These are phyloP conservation scores for Annona cherimola DNA, from an alignment of 164 flowering plant genomes.

Conservation along the genomic window DNA sequence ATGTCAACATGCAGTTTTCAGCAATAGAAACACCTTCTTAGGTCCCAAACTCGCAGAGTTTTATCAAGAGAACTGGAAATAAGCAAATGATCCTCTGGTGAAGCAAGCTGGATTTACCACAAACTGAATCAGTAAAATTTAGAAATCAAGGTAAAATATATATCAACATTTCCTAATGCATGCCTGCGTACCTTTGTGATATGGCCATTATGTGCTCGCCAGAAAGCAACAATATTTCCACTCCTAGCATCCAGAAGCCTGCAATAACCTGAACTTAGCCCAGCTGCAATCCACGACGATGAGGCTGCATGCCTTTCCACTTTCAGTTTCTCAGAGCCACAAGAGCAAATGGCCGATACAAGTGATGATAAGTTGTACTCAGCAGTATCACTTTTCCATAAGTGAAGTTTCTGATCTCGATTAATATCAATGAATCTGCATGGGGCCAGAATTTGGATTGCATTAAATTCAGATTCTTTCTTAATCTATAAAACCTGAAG, in stretches of 20 bases:
- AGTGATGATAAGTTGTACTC: slow-evolving; percentile 70
- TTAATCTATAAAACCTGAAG: not conserved
- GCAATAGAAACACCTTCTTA: slow-evolving; percentile 54
- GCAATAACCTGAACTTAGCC: slow-evolving; percentile 79
- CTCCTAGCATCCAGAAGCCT: slow-evolving; percentile 77
- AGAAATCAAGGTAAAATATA: not conserved
- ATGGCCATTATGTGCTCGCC: slow-evolving; percentile 97
- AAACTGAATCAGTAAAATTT: not conserved
- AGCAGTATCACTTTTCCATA: slow-evolving; percentile 72
- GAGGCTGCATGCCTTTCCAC: slow-evolving; percentile 31
- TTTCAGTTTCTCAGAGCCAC: slow-evolving; percentile 50
- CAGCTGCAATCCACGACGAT: slow-evolving; percentile 81
- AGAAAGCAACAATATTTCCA: slow-evolving; percentile 65
- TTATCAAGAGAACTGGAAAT: slow-evolving; percentile 92
- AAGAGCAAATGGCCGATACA: slow-evolving; percentile 81
- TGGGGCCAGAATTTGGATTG: slow-evolving; percentile 2
- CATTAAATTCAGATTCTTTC: not conserved
- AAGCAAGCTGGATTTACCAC: slow-evolving; percentile 61
- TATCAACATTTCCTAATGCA: not conserved
- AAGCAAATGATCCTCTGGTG: slow-evolving; percentile 79
- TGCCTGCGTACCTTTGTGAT: slow-evolving; percentile 63
- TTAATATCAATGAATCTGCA: slow-evolving; percentile 78
- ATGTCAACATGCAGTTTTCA: not conserved
- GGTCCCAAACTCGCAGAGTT: slow-evolving; percentile 86
- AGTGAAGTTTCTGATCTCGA: slow-evolving; percentile 75